Percentiles rank a stretch among this genome's conserved stretches.
phyloP scores from a whole-genome alignment of 2,329 filamentous ascomycete genomes.

The Moelleriella libera region DNA sequence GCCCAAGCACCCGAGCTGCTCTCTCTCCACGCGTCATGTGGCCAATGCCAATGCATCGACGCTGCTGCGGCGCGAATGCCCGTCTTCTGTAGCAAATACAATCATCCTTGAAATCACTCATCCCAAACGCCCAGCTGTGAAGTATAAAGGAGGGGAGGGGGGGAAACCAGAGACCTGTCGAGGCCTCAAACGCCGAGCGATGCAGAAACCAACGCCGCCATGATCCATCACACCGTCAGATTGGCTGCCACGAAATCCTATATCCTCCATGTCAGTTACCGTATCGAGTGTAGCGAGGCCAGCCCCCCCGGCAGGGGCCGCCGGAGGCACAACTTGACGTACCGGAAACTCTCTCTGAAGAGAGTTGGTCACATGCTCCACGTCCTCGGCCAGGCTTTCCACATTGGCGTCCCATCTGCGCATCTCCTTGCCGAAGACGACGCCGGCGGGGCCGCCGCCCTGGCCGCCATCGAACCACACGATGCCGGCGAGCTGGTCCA shows the following conservation, averaged over 20 bases:
- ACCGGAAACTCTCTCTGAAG: conserved; percentile 71
- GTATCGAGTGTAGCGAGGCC: not conserved
- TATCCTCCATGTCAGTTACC: not conserved
- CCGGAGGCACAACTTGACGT: conserved; percentile 8
- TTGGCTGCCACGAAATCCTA: conserved; percentile 43
- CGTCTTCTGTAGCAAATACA: no score
- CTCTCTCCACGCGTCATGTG: no score
- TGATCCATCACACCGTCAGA: conserved; percentile 21
- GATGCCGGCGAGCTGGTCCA: conserved; percentile 82
- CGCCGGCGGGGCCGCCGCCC: conserved; percentile 50
- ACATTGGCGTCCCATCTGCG: conserved; percentile 84
- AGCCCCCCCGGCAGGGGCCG: not conserved
- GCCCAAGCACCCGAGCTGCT: no score
- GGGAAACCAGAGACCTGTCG: no score
- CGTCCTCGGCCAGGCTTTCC: conserved; percentile 72
- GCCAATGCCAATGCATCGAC: no score
- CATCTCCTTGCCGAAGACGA: conserved; percentile 54
- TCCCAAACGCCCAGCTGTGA: no score
- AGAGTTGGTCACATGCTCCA: conserved; percentile 72
- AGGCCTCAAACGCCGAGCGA: not conserved
- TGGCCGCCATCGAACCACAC: conserved; percentile 76
- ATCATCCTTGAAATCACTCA: no score
- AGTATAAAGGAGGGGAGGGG: no score
- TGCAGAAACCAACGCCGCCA: not conserved
- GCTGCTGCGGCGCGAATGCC: no score